These are phyloP conservation scores for Candida tunisiensis DNA, from an alignment of 1,139 yeast species.

Conservation along the genomic window DNA sequence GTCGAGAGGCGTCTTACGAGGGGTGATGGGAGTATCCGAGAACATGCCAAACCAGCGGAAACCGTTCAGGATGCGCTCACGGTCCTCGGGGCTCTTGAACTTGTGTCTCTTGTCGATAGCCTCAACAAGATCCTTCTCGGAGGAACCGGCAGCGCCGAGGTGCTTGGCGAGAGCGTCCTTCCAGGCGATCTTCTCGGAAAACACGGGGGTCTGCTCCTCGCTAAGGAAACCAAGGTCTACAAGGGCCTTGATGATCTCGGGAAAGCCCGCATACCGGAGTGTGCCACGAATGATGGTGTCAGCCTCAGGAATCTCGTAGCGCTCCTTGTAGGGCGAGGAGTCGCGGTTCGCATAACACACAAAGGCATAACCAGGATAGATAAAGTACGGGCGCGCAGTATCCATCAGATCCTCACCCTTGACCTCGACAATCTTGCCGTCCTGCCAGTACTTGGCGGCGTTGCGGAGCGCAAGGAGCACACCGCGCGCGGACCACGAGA, in stretches of 20 bases:
- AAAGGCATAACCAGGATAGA: conserved; percentile 89
- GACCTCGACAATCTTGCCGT: conserved; percentile 68
- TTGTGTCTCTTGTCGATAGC: conserved; percentile 64
- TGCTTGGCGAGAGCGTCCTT: conserved; percentile 69
- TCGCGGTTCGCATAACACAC: conserved; percentile 98
- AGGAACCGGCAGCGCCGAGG: conserved; percentile 54
- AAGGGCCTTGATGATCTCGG: conserved; percentile 87
- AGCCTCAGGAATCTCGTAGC: conserved; percentile 92
- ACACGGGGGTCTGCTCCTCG: conserved; percentile 50
- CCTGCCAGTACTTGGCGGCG: conserved; percentile 76
- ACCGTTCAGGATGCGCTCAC: conserved; percentile 76
- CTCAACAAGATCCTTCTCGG: conserved; percentile 56
- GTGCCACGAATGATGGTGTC: conserved; percentile 95
- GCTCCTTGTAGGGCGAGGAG: conserved; percentile 83
- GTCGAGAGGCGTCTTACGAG: conserved; percentile 91
- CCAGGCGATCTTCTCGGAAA: conserved; percentile 55
- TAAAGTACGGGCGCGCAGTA: conserved; percentile 85
- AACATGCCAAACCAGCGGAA: conserved; percentile 90
- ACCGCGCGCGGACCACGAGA: conserved; percentile 98
- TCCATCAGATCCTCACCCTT: conserved; percentile 89
- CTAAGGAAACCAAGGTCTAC: conserved; percentile 88
- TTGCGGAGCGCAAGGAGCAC: conserved; percentile 90
- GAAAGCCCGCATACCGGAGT: conserved; percentile 95
- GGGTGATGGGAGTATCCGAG: conserved; percentile 56
- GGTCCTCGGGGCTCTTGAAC: conserved; percentile 69